These are phyloP conservation scores for Bipolaris oryzae DNA, from an alignment of 2,329 filamentous ascomycete genomes.

Conservation along the genomic window DNA sequence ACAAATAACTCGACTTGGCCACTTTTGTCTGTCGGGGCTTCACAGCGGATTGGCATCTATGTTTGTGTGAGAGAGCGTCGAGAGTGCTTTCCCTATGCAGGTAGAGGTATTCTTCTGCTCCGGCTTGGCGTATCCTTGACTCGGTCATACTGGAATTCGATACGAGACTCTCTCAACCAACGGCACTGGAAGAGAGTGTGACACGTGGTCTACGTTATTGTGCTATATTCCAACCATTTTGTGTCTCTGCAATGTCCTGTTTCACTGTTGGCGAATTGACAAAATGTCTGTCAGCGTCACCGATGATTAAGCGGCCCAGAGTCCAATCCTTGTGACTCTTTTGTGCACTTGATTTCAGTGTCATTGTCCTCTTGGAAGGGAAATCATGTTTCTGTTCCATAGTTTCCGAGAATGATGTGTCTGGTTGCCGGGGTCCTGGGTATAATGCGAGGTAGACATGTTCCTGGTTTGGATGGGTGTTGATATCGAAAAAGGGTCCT, in stretches of 20 bases:
- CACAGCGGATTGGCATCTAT: conserved; percentile 39
- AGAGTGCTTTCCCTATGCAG: conserved; percentile 47
- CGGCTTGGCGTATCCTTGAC: neutral
- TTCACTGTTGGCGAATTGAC: too few relatives aligned
- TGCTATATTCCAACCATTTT: conserved; percentile 49
- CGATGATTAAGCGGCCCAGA: too few relatives aligned
- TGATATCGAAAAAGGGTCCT: conserved; percentile 7
- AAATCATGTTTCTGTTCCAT: conserved; percentile 25
- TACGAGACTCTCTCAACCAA: neutral
- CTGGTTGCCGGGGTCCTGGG: conserved; percentile 49
- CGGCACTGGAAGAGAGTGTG: conserved; percentile 37
- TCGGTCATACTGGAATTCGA: conserved; percentile 1
- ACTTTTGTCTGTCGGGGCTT: conserved; percentile 25
- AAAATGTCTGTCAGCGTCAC: too few relatives aligned
- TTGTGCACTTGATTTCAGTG: conserved; percentile 38
- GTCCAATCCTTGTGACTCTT: conserved; percentile 16
- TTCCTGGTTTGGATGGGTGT: conserved; percentile 26
- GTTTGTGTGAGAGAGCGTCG: conserved; percentile 39
- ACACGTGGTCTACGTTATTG: conserved; percentile 44
- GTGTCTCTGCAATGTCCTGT: conserved; percentile 29
- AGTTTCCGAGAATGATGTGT: conserved; percentile 45
- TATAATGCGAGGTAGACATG: conserved; percentile 49
- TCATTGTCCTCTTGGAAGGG: conserved; percentile 36
- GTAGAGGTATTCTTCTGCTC: conserved; percentile 29
- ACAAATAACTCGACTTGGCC: conserved; percentile 49